Evolutionary conservation across 768 basidiomycete genomes (phyloP).

Genomic region (Coprinopsis marcescibilis): DNA sequence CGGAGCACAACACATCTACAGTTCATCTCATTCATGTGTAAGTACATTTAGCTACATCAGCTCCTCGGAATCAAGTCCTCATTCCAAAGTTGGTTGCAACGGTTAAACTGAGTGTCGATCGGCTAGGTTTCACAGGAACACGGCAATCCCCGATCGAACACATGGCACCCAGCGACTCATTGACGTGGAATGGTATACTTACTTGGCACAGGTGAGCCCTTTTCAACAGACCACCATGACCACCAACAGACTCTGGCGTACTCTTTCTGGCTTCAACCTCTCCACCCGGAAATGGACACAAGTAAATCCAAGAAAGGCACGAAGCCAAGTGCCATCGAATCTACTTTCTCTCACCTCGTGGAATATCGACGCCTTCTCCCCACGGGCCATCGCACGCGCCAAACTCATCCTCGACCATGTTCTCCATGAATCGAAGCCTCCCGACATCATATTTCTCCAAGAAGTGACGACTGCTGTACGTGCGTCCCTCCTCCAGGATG

Average conservation of each 20-base stretch:
- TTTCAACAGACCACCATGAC: no score
- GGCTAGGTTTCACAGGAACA: no score
- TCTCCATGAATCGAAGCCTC: conserved; percentile 23
- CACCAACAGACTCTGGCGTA: conserved; percentile 3
- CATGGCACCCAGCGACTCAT: no score
- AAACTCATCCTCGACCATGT: conserved; percentile 28
- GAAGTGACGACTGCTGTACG: conserved; percentile 30
- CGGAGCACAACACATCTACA: no score
- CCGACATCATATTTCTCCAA: conserved; percentile 36
- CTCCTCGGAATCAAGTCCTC: no score
- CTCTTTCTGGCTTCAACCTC: conserved; percentile 4
- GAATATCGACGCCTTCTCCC: conserved; percentile 32
- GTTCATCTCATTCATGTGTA: no score
- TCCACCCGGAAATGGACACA: neutral
- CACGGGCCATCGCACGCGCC: conserved; percentile 25
- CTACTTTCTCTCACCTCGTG: conserved; percentile 27
- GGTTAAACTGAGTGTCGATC: no score
- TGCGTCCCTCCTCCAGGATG: conserved; percentile 24
- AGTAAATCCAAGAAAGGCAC: neutral
- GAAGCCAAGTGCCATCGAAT: neutral
- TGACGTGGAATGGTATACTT: no score
- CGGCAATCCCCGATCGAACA: no score
- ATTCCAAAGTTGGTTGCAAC: no score
- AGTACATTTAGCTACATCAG: no score
- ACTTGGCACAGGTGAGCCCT: no score